These are phyloP conservation scores for Trichophyton verrucosum DNA, from an alignment of 2,329 filamentous ascomycete genomes.

Conservation along the genomic window DNA sequence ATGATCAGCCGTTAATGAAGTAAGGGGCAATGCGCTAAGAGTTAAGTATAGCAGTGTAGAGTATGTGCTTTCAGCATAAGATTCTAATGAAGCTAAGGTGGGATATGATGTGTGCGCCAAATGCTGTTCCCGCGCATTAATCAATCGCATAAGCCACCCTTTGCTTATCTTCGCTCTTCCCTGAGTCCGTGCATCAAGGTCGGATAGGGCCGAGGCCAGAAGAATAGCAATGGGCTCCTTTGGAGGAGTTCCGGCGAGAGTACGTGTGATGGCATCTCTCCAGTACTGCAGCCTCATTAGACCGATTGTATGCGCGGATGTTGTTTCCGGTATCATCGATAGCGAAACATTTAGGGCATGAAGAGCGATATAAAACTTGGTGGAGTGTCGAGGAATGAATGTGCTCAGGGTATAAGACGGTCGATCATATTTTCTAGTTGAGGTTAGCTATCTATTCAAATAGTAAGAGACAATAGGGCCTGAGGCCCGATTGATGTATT, in stretches of 20 bases:
- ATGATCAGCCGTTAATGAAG: constrained; percentile 78
- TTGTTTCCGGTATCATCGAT: constrained; percentile 76
- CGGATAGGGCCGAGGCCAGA: constrained; percentile 57
- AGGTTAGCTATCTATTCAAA: neutral
- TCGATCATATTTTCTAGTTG: constrained; percentile 67
- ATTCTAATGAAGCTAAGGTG: constrained; percentile 60
- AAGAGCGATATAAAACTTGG: constrained; percentile 78
- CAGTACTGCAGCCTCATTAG: constrained; percentile 90
- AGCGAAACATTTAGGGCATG: constrained; percentile 89
- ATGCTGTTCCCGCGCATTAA: constrained; percentile 69
- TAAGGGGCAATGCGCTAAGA: constrained; percentile 63
- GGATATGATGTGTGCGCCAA: constrained; percentile 74
- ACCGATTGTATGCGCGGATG: constrained; percentile 76
- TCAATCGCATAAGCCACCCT: constrained; percentile 64
- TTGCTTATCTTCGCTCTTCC: constrained; percentile 45
- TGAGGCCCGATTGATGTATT: neutral
- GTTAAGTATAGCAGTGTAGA: constrained; percentile 84
- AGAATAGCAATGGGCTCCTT: constrained; percentile 86
- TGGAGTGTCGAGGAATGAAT: constrained; percentile 63
- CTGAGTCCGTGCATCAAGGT: constrained; percentile 37
- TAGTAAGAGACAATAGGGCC: neutral
- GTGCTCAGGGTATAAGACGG: constrained; percentile 76
- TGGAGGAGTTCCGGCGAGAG: constrained; percentile 64
- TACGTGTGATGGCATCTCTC: constrained; percentile 69
- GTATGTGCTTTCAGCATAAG: constrained; percentile 89